A percentile compares a stretch with the other conserved stretches of the same genome.
Evolutionary conservation across 2,329 filamentous ascomycete species (phyloP).

Genomic region (Coniochaeta sp.): DNA sequence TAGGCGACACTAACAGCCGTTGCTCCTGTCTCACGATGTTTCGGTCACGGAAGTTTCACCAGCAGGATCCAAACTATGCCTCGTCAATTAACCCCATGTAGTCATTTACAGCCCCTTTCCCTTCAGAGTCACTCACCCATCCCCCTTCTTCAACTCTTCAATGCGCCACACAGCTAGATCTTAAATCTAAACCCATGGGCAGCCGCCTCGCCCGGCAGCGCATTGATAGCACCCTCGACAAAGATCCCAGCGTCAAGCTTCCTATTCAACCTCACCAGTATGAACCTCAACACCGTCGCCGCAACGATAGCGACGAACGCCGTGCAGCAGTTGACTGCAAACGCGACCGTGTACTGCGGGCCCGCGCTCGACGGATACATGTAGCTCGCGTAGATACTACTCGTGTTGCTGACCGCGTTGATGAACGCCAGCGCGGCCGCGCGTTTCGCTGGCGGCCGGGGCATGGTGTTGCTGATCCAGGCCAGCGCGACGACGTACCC

Average conservation of each 20-base stretch:
- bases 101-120: too few relatives aligned
- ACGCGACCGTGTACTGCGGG: constrained; percentile 45
- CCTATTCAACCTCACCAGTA: constrained; percentile 59
- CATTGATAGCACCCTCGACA: constrained; percentile 48
- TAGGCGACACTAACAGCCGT: too few relatives aligned
- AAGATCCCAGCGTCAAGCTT: constrained; percentile 58
- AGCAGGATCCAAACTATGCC: too few relatives aligned
- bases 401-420: constrained; percentile 64
- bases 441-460: constrained; percentile 68
- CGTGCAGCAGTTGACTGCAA: constrained; percentile 61
- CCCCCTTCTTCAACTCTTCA: neutral
- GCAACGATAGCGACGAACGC: constrained; percentile 55
- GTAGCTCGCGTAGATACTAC: constrained; percentile 67
- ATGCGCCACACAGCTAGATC: constrained; percentile 22
- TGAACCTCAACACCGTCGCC: constrained; percentile 53
- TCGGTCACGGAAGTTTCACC: too few relatives aligned
- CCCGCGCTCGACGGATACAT: constrained; percentile 50
- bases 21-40: too few relatives aligned
- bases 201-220: constrained; percentile 45
- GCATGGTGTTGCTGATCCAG: constrained; percentile 72
- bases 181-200: constrained; percentile 61
- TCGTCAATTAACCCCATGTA: too few relatives aligned
- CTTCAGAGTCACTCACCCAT: too few relatives aligned
- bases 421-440: constrained; percentile 64
- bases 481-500: constrained; percentile 61